Conservation (phyloP, 306 rosid genomes). For the Quercus cerris region DNA sequence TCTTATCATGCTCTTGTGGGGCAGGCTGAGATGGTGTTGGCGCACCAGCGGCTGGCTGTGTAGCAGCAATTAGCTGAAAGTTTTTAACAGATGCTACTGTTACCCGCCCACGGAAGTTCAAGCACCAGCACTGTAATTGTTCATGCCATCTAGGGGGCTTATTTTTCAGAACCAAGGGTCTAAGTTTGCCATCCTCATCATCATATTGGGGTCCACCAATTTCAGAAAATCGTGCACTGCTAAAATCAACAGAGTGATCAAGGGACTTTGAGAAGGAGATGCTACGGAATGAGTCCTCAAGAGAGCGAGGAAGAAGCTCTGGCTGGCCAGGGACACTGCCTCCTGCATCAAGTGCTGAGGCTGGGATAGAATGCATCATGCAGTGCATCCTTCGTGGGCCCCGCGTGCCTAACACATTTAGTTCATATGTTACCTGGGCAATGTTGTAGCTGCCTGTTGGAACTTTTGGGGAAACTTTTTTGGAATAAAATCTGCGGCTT, state of each 20-base stretch:
- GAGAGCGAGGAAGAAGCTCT: conserved; percentile 58
- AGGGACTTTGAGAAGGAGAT: conserved; percentile 71
- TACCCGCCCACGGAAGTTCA: conserved; percentile 80
- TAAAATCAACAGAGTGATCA: conserved; percentile 67
- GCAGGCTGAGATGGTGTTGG: conserved; percentile 69
- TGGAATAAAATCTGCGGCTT: conserved; percentile 84
- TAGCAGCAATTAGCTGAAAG: conserved; percentile 78
- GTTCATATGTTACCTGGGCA: conserved; percentile 87
- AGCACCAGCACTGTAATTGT: conserved; percentile 88
- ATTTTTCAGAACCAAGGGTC: conserved; percentile 77
- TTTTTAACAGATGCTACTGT: conserved; percentile 84
- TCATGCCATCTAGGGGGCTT: conserved; percentile 95
- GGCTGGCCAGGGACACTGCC: conserved; percentile 77
- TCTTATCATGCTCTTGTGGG: conserved; percentile 69
- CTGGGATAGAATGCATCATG: conserved; percentile 82
- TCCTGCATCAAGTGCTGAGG: conserved; percentile 67
- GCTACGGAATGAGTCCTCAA: conserved; percentile 74
- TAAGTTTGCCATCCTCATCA: conserved; percentile 46
- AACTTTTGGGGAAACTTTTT: conserved; percentile 86
- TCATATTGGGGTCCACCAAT: conserved; percentile 45
- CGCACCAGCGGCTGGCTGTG: conserved; percentile 59
- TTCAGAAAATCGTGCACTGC: conserved; percentile 77
- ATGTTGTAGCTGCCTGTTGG: conserved; percentile 88
- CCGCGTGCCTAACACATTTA: conserved; percentile 87
- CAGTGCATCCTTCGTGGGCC: conserved; percentile 98